These are phyloP conservation scores for Fusarium coffeatum DNA, from an alignment of 2,329 filamentous ascomycete genomes.

Conservation along the genomic window DNA sequence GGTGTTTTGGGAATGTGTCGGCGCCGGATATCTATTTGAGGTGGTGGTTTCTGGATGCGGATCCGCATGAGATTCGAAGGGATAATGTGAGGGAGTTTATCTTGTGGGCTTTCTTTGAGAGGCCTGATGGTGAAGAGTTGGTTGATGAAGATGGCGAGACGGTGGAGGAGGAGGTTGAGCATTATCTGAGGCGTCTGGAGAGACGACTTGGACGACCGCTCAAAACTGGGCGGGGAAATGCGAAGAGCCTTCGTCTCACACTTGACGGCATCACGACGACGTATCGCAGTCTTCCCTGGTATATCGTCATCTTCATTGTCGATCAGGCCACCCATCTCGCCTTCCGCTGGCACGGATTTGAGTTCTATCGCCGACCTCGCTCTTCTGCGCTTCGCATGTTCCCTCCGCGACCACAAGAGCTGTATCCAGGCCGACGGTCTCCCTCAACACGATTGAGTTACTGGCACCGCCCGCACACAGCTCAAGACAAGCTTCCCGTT, in stretches of 20 bases:
- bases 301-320: conserved; percentile 65
- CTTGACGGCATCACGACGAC: conserved; percentile 71
- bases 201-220: conserved; percentile 62
- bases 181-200: conserved; percentile 65
- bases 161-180: conserved; percentile 56
- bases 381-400: conserved; percentile 57
- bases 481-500: conserved; percentile 61
- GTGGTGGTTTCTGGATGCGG: conserved; percentile 74
- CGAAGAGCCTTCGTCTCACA: conserved; percentile 70
- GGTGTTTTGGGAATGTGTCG: conserved; percentile 65
- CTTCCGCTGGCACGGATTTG: conserved; percentile 63
- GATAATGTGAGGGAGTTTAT: conserved; percentile 77
- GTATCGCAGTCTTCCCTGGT: conserved; percentile 74
- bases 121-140: conserved; percentile 41
- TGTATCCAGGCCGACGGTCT: conserved; percentile 60
- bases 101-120: conserved; percentile 74
- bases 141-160: conserved; percentile 46
- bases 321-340: conserved; percentile 62
- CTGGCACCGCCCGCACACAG: conserved; percentile 73
- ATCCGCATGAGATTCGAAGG: conserved; percentile 66
- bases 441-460: conserved; percentile 66
- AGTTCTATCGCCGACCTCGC: conserved; percentile 58
- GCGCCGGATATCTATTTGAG: conserved; percentile 68
- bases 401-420: conserved; percentile 66
- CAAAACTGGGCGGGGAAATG: conserved; percentile 65